phyloP scores from a whole-genome alignment of 1,284 basidiomycete genomes.

The Ustilago curta region DNA sequence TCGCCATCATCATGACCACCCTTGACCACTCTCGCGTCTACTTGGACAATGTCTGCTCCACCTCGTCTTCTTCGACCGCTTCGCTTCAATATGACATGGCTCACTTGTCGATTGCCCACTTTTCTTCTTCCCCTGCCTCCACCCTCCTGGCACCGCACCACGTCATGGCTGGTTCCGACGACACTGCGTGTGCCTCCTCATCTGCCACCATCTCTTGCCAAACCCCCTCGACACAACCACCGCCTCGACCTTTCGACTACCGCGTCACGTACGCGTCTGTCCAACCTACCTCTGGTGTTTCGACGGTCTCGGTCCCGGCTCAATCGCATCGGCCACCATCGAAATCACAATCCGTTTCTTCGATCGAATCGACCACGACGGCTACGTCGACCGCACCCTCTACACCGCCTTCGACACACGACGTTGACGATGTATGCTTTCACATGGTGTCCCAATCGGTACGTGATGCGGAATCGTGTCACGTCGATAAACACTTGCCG shows the following conservation, averaged over 20 bases:
- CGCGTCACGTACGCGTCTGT: slow-evolving; percentile 20
- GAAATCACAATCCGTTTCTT: slow-evolving; percentile 35
- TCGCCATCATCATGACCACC: slow-evolving; percentile 17
- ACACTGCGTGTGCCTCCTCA: slow-evolving; percentile 6
- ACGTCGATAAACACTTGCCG: slow-evolving; percentile 19
- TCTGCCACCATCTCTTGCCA: slow-evolving; percentile 4
- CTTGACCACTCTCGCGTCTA: slow-evolving; percentile 23
- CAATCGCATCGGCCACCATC: slow-evolving; percentile 31
- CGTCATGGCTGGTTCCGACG: slow-evolving; percentile 1
- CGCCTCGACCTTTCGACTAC: slow-evolving; percentile 15
- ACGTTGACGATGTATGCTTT: slow-evolving; percentile 30
- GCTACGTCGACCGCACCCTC: slow-evolving; percentile 23
- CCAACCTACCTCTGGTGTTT: slow-evolving; percentile 14
- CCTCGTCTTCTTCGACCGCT: slow-evolving; percentile 18
- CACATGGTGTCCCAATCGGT: slow-evolving; percentile 38
- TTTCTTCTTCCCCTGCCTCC: slow-evolving; percentile 15
- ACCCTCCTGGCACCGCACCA: not conserved
- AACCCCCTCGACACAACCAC: slow-evolving; percentile 1
- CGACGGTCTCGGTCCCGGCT: slow-evolving; percentile 18
- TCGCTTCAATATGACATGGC: slow-evolving; percentile 28
- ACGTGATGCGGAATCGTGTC: slow-evolving; percentile 18
- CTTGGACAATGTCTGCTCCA: slow-evolving; percentile 18
- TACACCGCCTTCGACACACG: slow-evolving; percentile 22
- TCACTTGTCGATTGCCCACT: slow-evolving; percentile 37
- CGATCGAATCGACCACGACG: slow-evolving; percentile 30